Evolutionary conservation across 2,329 filamentous ascomycete species (phyloP), one percentile per base, ranked within the genome.

Genomic region (Xylariaceae sp.): DNA sequence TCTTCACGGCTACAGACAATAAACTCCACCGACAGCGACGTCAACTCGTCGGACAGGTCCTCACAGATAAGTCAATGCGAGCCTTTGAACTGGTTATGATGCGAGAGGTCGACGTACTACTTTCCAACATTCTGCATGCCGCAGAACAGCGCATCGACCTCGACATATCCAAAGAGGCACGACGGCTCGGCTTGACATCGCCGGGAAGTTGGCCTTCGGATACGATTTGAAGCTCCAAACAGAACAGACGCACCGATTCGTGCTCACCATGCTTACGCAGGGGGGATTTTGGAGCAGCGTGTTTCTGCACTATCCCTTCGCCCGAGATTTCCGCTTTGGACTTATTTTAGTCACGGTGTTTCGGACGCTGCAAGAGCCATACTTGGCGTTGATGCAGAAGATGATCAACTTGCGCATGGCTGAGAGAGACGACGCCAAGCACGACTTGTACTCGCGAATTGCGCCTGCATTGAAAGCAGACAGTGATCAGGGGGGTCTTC

Each of bases 361-460:
- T 50, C 47, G 47, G 12, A 38, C 40, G 31, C 41, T 50, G 16
- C 40, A 31, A 7, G 47, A 49, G 19, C 47, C 47, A 5, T 49
- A 44, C 33, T 49, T 49, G 16, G 22, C 40, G 31, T 13, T 49
- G 13, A 44, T 49, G 31, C 40, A 49, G 31, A 49, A 28, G 5
- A 49, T 49, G 47, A 44, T 49, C n/a, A 14, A 49, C 10, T 44
- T 22, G 5, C 47, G 47, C 13, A 36, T 44, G 31, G 47, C 47
- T 14, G 47, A 49, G 19, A 31, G 36, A 6, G 12, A 13, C 18
- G 47, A 44, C n/a, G 47, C 47, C 9, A 49, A 44, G 31, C 47
- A 49, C 18, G 47, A 49, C 16, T 31, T 49, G 6, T 50, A 45
- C n/a, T 45, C 42, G 4, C 41, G 42, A n/a, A 16, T 50, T 10